Percentiles rank a stretch among this genome's conserved stretches.
These are phyloP conservation scores for Chlorella sp. DNA, from an alignment of 139 green algal species.

Conservation along the genomic window DNA sequence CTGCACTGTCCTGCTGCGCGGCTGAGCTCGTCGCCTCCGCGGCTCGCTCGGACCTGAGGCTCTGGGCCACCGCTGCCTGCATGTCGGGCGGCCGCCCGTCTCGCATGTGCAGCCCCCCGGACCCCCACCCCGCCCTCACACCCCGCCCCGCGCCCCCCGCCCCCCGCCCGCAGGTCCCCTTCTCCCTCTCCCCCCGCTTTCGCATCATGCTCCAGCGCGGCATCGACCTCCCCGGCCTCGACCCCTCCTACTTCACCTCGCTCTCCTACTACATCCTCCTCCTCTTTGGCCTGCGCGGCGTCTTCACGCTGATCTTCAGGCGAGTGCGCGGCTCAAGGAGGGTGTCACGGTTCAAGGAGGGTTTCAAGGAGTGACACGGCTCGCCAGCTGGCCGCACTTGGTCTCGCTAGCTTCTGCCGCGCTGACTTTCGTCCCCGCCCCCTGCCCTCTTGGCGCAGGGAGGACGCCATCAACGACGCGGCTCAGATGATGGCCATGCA, in stretches of 20 bases:
- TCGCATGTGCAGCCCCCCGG: too few relatives aligned
- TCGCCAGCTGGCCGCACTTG: neutral
- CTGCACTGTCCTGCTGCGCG: too few relatives aligned
- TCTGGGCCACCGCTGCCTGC: too few relatives aligned
- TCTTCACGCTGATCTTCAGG: conserved; percentile 84
- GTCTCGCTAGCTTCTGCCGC: neutral
- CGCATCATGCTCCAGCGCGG: conserved; percentile 89
- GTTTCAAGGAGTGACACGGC: neutral
- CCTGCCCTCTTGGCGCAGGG: conserved; percentile 29
- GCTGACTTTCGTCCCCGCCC: neutral
- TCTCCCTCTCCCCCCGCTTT: conserved; percentile 85
- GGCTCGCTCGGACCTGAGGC: too few relatives aligned
- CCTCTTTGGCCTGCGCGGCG: conserved; percentile 81
- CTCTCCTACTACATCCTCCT: conserved; percentile 94
- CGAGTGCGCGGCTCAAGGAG: neutral
- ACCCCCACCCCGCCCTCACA: too few relatives aligned
- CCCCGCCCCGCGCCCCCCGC: too few relatives aligned
- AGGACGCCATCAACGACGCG: conserved; percentile 83
- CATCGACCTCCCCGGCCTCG: conserved; percentile 84
- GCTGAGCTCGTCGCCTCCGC: too few relatives aligned
- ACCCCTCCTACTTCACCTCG: conserved; percentile 91
- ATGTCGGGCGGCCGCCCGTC: too few relatives aligned
- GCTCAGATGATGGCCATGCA: conserved; percentile 77
- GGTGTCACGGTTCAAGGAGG: neutral
- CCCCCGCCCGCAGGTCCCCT: conserved; percentile 79